Conservation (phyloP, 2,329 filamentous ascomycete species). For the Pseudogymnoascus sp. region DNA sequence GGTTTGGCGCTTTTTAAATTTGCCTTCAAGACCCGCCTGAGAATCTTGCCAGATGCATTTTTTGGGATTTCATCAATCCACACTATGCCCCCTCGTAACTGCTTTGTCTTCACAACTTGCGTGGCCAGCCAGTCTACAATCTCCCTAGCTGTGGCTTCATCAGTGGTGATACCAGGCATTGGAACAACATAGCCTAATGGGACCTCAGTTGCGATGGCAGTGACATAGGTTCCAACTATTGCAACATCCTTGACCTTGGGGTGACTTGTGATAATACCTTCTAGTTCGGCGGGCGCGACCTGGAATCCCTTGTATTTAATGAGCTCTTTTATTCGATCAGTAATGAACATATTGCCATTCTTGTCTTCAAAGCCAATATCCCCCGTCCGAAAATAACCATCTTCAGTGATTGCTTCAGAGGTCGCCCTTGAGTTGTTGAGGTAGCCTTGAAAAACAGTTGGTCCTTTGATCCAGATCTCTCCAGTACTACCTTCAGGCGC, state of each 20-base stretch:
- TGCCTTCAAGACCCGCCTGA: constrained; percentile 28
- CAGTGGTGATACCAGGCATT: constrained; percentile 19
- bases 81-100: constrained; percentile 29
- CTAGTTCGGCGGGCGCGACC: constrained; percentile 40
- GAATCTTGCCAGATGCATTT: constrained; percentile 31
- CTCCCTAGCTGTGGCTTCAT: constrained; percentile 22
- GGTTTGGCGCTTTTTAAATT: too few species aligned
- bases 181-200: constrained; percentile 34
- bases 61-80: constrained; percentile 31
- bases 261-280: constrained; percentile 35
- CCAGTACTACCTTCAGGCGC: not conserved
- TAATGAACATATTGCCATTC: constrained; percentile 28
- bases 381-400: constrained; percentile 31
- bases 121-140: constrained; percentile 26
- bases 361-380: constrained; percentile 36
- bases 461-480: constrained; percentile 14
- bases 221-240: constrained; percentile 33
- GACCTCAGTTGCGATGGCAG: constrained; percentile 31
- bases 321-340: constrained; percentile 30
- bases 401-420: constrained; percentile 19
- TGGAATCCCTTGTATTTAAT: constrained; percentile 43
- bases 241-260: constrained; percentile 34
- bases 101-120: constrained; percentile 27
- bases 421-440: constrained; percentile 27
- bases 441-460: constrained; percentile 31